phyloP scores from a whole-genome alignment of 306 rosid species.

The Arachis hypogaea region DNA sequence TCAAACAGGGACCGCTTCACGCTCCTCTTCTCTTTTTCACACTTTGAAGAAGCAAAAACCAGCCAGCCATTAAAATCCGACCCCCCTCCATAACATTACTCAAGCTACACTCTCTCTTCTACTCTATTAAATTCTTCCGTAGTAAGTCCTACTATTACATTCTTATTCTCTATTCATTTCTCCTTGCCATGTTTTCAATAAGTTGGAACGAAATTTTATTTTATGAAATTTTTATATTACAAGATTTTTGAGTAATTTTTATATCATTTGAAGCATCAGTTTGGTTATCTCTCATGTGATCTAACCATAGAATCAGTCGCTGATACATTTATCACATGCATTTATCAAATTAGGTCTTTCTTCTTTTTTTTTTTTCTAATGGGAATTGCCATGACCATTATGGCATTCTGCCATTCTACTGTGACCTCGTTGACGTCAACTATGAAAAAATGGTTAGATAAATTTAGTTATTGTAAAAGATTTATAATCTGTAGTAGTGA shows the following conservation, averaged over 20 bases:
- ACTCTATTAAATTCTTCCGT: slow-evolving; percentile 8
- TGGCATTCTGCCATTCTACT: not conserved
- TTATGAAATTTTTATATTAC: not conserved
- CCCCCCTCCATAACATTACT: not conserved
- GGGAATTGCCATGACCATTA: too few species aligned
- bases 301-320: too few species aligned
- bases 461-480: slow-evolving; percentile 6
- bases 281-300: too few species aligned
- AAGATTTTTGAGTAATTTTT: not conserved
- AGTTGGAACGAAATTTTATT: not conserved
- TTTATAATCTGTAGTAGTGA: not conserved
- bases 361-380: too few species aligned
- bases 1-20: slow-evolving; percentile 44
- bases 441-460: not conserved
- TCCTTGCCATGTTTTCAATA: too few species aligned
- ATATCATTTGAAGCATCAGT: too few species aligned
- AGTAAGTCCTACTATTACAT: slow-evolving; percentile 21
- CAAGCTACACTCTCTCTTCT: not conserved
- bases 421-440: not conserved
- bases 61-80: slow-evolving; percentile 26
- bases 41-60: slow-evolving; percentile 23
- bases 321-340: too few species aligned
- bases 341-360: too few species aligned
- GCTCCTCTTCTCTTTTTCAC: slow-evolving; percentile 38
- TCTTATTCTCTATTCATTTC: too few species aligned